Evolutionary conservation across 2,329 filamentous ascomycete species (phyloP), one percentile per base, ranked within the genome.

Genomic region (Xenosphaeropsis pyriputrescens): DNA sequence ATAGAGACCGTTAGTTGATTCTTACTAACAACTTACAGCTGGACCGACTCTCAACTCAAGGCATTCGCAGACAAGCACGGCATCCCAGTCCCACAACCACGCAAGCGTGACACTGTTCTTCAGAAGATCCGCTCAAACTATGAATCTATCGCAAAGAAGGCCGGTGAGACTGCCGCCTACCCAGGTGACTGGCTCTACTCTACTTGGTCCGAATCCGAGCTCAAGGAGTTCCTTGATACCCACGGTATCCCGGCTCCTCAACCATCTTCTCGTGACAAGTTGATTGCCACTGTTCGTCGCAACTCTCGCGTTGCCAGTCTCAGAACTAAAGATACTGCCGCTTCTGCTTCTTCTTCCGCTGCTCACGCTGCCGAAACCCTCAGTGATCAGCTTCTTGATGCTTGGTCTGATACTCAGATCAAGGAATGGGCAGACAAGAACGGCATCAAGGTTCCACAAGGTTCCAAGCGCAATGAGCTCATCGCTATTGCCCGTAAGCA

Each of bases 371-470:
- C 86, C 48, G 65, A 79, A 37, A 80, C 75, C 35, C 63, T 96
- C 32, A 85, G 79, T 44, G 85, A 96, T 50, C 77, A 79, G 50
- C 67, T 95, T 38, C 81, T 96, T 52, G 79, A 93, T 49, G 77
- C 83, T 4, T 98, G 91, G 91, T 79, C 81, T 52, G 88, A 95
- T 53, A 79, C 72, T 51, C 67, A 93, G 58, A 70, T 98, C 56
- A 96, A 96, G 70, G 79, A 85, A 45, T 96, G 91, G 65, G 77
- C 77, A 39, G 89, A 96, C 64, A 85, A 88, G 69, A 91, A 96
- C 50, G 75, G 76, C 41, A 81, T 98, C 54, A 70, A 70, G 65
- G 85, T 95, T 36, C 91, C 91, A 8, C 89, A 96, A 55, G 91
- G 89, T 35, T 93, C 84, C 53, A 88, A 82, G 67, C 67, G 75